Base-by-base conservation (phyloP, 192 early-diverging fungal species). In the Gryganskiella cystojenkinii region DNA sequence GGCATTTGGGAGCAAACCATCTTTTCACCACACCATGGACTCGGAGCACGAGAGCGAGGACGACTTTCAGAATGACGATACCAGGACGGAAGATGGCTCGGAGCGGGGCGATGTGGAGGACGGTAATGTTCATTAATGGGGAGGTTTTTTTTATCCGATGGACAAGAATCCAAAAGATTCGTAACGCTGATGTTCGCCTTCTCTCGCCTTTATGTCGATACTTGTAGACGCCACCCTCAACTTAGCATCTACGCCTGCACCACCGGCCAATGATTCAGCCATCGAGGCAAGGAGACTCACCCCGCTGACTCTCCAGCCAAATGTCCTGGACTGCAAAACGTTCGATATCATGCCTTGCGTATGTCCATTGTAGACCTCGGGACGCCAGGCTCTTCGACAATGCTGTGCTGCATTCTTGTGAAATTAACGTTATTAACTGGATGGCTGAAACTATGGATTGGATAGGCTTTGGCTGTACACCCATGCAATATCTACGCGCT, bases 401-500 rank as follows among this genome's bases (percentile, higher is more conserved):
- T n/a, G n/a, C n/a, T n/a, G n/a, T n/a, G n/a, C n/a, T n/a, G n/a
- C n/a, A n/a, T n/a, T n/a, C n/a, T n/a, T n/a, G n/a, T n/a, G n/a
- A n/a, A n/a, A n/a, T n/a, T n/a, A n/a, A n/a, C n/a, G n/a, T n/a
- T n/a, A n/a, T n/a, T n/a, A n/a, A n/a, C n/a, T n/a, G n/a, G n/a
- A n/a, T n/a, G n/a, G n/a, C n/a, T n/a, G n/a, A n/a, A n/a, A n/a
- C 37, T 9, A 40, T 40, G 37, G 37, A 40, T 13, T 40, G 22
- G 33, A 15, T 65, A 91, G 90, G 87, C 70, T 19, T 66, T 87
- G 3, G 91, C 91, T 1, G 81, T 91, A 8, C 91, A 92, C 46
- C 85, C 87, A 0, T 85, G 86, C 64, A 85, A 90, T 34, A 88
- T 95, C n/a, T 85, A 93, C 70, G 82, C 88, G 13, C 67, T 91